phyloP scores from a whole-genome alignment of 192 early-diverging fungal genomes.

The Entomortierella beljakovae region DNA sequence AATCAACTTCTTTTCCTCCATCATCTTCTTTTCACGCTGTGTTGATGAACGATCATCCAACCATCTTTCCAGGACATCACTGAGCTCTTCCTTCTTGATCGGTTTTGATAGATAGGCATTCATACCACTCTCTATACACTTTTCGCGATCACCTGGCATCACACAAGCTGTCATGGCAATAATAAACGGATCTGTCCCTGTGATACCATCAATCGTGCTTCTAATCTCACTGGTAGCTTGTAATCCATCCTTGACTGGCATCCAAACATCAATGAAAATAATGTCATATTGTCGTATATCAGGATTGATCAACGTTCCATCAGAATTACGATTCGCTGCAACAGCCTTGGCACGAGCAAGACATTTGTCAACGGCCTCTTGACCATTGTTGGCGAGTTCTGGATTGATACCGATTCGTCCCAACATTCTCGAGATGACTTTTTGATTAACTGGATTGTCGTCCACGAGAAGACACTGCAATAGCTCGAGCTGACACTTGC shows the following conservation, averaged over 20 bases:
- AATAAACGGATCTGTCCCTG: constrained; percentile 20
- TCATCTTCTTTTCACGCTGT: constrained; percentile 17
- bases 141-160: constrained; percentile 49
- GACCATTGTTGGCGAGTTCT: constrained; percentile 53
- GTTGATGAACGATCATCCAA: constrained; percentile 25
- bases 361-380: constrained; percentile 51
- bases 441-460: constrained; percentile 60
- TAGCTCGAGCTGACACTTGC: constrained; percentile 32
- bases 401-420: constrained; percentile 41
- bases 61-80: constrained; percentile 35
- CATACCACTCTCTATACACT: constrained; percentile 59
- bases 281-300: constrained; percentile 49
- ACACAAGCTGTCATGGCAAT: constrained; percentile 54
- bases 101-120: constrained; percentile 65
- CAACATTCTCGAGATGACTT: constrained; percentile 51
- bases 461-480: constrained; percentile 55
- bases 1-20: constrained; percentile 17
- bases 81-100: constrained; percentile 59
- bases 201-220: constrained; percentile 29
- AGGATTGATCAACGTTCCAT: neutral
- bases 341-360: constrained; percentile 33
- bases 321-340: neutral
- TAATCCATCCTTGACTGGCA: constrained; percentile 53
- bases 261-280: constrained; percentile 56
- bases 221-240: constrained; percentile 50